phyloP scores from a whole-genome alignment of 1,284 basidiomycete genomes.

The Crocinoboletus sp. region DNA sequence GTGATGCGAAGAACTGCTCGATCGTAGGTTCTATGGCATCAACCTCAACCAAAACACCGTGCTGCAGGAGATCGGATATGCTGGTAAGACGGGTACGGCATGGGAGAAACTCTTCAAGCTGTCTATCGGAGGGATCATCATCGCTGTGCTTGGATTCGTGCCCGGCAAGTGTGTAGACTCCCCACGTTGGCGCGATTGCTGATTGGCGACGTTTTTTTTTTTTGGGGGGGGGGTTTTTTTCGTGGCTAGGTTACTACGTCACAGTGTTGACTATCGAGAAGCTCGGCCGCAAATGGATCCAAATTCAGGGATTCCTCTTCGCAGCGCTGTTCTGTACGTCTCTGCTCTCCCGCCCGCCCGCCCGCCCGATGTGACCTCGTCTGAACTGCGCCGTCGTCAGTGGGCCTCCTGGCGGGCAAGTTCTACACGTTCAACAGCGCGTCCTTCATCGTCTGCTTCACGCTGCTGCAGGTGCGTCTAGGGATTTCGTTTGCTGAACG shows the following conservation, averaged over 20 bases:
- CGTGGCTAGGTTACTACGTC: conserved; percentile 57
- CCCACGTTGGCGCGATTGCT: not conserved
- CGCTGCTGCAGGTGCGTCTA: conserved; percentile 46
- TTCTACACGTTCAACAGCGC: conserved; percentile 59
- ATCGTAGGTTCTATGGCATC: conserved; percentile 64
- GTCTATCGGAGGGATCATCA: conserved; percentile 63
- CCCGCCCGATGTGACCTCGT: not conserved
- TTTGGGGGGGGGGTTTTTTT: too few species aligned
- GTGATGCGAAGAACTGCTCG: not conserved
- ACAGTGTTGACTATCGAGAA: conserved; percentile 66
- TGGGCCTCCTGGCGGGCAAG: conserved; percentile 61
- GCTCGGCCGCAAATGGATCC: conserved; percentile 70
- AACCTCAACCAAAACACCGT: conserved; percentile 78
- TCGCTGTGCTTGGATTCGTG: conserved; percentile 69
- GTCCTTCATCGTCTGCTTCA: conserved; percentile 68
- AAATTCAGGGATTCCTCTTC: conserved; percentile 74
- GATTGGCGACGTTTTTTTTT: not conserved
- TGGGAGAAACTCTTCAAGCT: conserved; percentile 65
- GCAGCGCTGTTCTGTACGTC: conserved; percentile 63
- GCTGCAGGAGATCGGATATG: conserved; percentile 62
- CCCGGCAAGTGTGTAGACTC: conserved; percentile 45
- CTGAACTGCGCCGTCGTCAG: conserved; percentile 18
- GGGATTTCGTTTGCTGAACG: not conserved
- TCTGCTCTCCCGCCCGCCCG: too few species aligned
- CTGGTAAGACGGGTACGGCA: conserved; percentile 48